Conservation (phyloP, 139 green algal species). For the Picochlorum sp. region DNA sequence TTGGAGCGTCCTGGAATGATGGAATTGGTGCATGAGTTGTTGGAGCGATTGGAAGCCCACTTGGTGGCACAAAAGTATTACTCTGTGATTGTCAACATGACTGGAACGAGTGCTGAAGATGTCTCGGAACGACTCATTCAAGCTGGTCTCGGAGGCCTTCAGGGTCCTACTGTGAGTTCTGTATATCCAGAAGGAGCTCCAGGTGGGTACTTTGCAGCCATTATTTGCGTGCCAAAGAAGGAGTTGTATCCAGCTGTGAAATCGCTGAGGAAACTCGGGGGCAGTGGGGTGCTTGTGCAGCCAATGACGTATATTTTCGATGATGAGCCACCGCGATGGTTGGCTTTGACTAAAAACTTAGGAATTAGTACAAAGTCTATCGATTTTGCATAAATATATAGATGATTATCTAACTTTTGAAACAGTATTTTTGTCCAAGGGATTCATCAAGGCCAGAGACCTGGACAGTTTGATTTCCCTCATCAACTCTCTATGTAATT, state of each 20-base stretch:
- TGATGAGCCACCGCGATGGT: slow-evolving; percentile 86
- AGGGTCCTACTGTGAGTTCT: slow-evolving; percentile 84
- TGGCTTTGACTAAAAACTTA: slow-evolving; percentile 57
- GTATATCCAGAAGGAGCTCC: slow-evolving; percentile 47
- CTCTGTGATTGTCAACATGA: slow-evolving; percentile 88
- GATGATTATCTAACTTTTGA: background rate
- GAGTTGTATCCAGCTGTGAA: slow-evolving; percentile 81
- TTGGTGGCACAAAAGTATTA: slow-evolving; percentile 82
- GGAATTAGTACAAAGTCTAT: slow-evolving; percentile 19
- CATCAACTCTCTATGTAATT: slow-evolving; percentile 23
- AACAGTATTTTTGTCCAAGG: background rate
- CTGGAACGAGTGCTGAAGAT: slow-evolving; percentile 56
- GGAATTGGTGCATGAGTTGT: slow-evolving; percentile 78
- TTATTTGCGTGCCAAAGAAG: slow-evolving; percentile 83
- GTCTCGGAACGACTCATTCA: slow-evolving; percentile 62
- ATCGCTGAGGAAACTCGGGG: slow-evolving; percentile 76
- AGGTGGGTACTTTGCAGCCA: slow-evolving; percentile 46
- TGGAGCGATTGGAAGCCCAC: slow-evolving; percentile 94
- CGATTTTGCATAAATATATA: slow-evolving; percentile 3
- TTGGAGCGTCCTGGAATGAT: slow-evolving; percentile 50
- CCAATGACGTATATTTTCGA: slow-evolving; percentile 99
- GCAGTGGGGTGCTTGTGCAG: slow-evolving; percentile 89
- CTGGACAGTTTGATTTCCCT: slow-evolving; percentile 19
- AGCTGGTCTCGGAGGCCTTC: slow-evolving; percentile 46
- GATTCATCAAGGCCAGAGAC: slow-evolving; percentile 4